Base-by-base conservation (phyloP, 2,329 filamentous ascomycete species). In the Verticillium nubilum region DNA sequence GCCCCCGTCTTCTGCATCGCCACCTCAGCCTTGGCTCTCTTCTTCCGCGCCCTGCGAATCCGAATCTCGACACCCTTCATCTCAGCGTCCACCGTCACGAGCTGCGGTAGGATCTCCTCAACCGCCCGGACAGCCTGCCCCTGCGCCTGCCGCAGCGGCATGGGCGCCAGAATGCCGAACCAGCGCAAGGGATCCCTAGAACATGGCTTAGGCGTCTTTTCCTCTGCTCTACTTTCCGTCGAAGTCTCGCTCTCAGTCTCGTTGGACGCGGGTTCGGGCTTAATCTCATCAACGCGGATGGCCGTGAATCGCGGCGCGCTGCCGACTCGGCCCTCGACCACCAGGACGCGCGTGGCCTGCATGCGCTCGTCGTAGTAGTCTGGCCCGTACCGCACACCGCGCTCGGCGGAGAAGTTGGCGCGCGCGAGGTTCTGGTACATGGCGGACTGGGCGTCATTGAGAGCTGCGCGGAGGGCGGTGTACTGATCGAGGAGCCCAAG, bases 281-380 rank as follows among this genome's bases (percentile, higher is more conserved):
- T 55, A 35, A 50, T 42, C 60, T 72, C 33, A 33, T 65, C 55
- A 62, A 70, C 72, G 55, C 58, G 61, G 59, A 66, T 59, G n/a
- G 42, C 2, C 5, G 42, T 12, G 19, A 47, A 47, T 9, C 42
- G 42, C 1, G 52, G 52, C 13, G 63, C 37, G 57, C 31, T 54
- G 29, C 54, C 62, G 52, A 56, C 58, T 15, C 59, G 58, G 54
- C 58, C 54, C 6, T 63, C 57, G 31, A 75, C 67, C 59, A 69
- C 67, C 29, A 87, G 65, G 58, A 73, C 71, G 57, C 82, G 74
- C 25, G 72, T 73, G 3, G 88, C 87, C 69, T 86, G 85, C 86
- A 91, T 91, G 54, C 90, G 82, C 64, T 86, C 82, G 71, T 93
- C 89, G 69, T 90, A 94, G 68, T 84, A 82, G 66, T 91, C 87